Conservation (phyloP, 2,329 filamentous ascomycete species). For the Epichloe hybrida region DNA sequence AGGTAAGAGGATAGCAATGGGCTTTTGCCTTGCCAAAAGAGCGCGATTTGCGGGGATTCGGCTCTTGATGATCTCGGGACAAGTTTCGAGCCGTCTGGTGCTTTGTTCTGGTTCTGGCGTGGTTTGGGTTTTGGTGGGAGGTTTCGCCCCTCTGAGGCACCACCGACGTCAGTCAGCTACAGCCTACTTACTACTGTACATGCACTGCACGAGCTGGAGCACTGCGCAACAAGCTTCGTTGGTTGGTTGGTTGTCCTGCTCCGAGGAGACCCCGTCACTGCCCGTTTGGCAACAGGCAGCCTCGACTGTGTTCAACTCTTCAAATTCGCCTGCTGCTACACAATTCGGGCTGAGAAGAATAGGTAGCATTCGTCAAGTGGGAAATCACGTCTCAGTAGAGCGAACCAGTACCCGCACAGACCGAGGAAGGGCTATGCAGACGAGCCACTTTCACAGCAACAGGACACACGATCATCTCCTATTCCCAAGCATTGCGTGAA, state of each 20-base stretch:
- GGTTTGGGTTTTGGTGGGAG: neutral
- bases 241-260: constrained; percentile 3
- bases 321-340: neutral
- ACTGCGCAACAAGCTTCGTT: neutral
- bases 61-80: neutral
- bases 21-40: neutral
- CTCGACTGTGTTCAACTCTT: neutral
- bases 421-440: neutral
- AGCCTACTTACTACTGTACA: too few relatives aligned
- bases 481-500: neutral
- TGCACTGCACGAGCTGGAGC: neutral
- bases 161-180: constrained; percentile 3
- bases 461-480: neutral
- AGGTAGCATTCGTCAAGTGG: neutral
- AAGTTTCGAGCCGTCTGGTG: neutral
- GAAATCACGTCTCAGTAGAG: neutral
- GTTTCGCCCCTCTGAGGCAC: neutral
- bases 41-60: neutral
- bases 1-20: neutral
- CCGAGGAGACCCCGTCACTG: constrained; percentile 4
- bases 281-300: neutral
- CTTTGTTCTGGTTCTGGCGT: neutral
- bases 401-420: neutral
- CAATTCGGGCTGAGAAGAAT: neutral
- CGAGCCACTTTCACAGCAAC: neutral